Evolutionary conservation across 176 grass and related monocot species (phyloP), one percentile per base, ranked within the genome.

Genomic region (Canna indica): DNA sequence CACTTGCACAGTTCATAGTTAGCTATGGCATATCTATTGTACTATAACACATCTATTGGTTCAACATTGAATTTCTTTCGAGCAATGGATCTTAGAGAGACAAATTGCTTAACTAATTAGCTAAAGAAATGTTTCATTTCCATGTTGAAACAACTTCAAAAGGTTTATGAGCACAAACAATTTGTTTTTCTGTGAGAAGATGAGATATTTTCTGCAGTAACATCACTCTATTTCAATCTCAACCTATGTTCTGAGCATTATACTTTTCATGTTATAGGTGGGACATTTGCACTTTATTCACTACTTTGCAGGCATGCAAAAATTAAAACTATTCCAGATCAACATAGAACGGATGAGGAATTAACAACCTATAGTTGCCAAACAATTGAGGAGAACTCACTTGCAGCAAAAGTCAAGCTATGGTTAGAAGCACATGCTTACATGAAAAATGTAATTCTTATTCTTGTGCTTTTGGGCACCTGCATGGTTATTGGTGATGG

Each of bases 401-500:
- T 87, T 25, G 83, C 88, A 7, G 92, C 47, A 64, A 96, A 96
- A 76, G 85, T 91, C 74, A 96, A 91, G 64, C 59, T 54, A 66
- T 96, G 92, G 92, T 69, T 96, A 35, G 92, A 96, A 68, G 53
- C 81, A 47, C 76, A 86, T 71, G 48, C 76, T 30, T 96, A 91
- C 73, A 96, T 87, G 72, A 91, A 69, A 75, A 91, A 96, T 44
- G 73, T 66, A 35, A 79, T 96, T 81, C 85, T 96, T 80, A 79
- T 96, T 85, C 29, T 96, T 76, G 92, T 96, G 59, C 81, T 96
- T 61, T 69, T 96, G 64, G 92, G 92, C 70, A 96, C 92, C 59
- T 96, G 92, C 82, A 96, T 84, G 81, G 88, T 88, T 53, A 96
- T 96, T 71, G 88, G 92, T 73, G 88, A 96, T 84, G 92, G 92